phyloP scores from a whole-genome alignment of 371 early-diverging fungal species.

The Mucor circinelloides region DNA sequence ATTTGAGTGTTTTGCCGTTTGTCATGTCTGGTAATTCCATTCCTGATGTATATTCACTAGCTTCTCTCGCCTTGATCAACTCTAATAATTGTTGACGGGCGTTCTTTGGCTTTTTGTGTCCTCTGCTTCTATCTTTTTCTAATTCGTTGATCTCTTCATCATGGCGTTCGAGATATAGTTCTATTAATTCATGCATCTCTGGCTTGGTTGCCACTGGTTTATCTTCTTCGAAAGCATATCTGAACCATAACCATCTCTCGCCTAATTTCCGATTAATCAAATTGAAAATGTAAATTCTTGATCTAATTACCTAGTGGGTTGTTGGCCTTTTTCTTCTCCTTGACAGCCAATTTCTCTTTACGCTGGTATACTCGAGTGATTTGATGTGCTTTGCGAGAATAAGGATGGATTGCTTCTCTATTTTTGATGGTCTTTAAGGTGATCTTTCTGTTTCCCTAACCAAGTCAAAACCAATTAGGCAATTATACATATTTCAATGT shows the following conservation, averaged over 20 bases:
- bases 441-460: conserved; percentile 52
- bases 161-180: conserved; percentile 49
- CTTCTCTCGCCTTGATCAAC: conserved; percentile 47
- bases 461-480: background rate
- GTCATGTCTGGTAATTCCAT: conserved; percentile 64
- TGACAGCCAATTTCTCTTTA: conserved; percentile 53
- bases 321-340: conserved; percentile 25
- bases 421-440: conserved; percentile 66
- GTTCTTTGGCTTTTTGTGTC: conserved; percentile 52
- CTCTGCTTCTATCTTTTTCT: conserved; percentile 46
- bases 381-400: conserved; percentile 64
- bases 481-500: background rate
- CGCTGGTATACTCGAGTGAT: conserved; percentile 54
- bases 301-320: conserved; percentile 40
- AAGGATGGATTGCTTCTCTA: conserved; percentile 63
- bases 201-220: conserved; percentile 39
- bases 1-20: conserved; percentile 54
- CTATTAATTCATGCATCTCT: conserved; percentile 56
- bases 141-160: conserved; percentile 58
- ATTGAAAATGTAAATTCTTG: background rate
- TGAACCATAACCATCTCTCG: conserved; percentile 67
- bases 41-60: conserved; percentile 59
- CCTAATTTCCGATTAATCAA: conserved; percentile 13
- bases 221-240: conserved; percentile 58
- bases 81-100: conserved; percentile 53